Base-by-base conservation (phyloP, 805 yeast genomes). In the Pachysolen tannophilus region DNA sequence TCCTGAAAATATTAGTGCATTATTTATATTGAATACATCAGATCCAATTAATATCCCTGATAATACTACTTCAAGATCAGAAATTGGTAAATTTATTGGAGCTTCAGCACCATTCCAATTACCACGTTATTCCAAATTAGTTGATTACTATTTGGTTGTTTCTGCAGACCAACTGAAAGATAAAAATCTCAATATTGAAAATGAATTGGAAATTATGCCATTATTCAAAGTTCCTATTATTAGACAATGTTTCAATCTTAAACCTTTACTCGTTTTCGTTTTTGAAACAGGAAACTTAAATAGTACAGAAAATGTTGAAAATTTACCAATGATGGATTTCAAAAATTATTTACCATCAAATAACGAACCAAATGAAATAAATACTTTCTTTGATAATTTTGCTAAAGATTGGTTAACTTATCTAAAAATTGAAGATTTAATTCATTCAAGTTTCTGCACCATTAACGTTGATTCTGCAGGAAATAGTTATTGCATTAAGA, bases 371-470 rank as follows among this genome's bases (percentile, higher is more conserved):
- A n/a, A n/a, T n/a, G n/a, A n/a, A n/a, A n/a, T n/a, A n/a, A n/a
- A n/a, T n/a, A n/a, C n/a, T n/a, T 59, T 65, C 33, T 67, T 69
- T 45, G 73, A 69, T 40, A 39, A 44, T 1, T 55, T 70, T 45
- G 67, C 72, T 0, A 44, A 46, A 18, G 50, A 48, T 9, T 70
- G 74, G 75, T 44, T 58, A 3, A 46, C 49, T 16, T 50, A 49
- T 7, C 39, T 58, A 9, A 49, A 55, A 10, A 51, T 58, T 33
- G 47, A 49, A 11, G 52, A 53, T 20, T 49, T 71, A 23, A 41
- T 67, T 2, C 60, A 60, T 30, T 67, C 74, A 0, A 51, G 53
- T 2, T 66, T 67, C 40, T 72, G 77, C 40, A 61, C 69, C 3
- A 49, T 63, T 4, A 55, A 56, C 33, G 32, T 43, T 2, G 25